These are phyloP conservation scores for Epichloe gansuensis DNA, from an alignment of 2,329 filamentous ascomycete genomes.

Conservation along the genomic window DNA sequence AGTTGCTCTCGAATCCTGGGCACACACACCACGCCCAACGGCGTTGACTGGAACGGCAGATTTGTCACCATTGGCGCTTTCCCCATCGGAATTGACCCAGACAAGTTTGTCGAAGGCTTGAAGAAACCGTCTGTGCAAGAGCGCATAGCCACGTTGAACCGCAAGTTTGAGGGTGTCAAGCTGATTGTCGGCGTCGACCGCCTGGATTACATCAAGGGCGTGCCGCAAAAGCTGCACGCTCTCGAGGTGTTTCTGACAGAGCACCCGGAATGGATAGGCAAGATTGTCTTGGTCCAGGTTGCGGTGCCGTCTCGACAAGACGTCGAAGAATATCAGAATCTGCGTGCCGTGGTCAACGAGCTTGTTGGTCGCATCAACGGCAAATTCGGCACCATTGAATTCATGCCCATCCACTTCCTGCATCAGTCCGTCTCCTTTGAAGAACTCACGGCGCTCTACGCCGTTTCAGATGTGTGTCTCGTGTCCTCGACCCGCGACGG, in stretches of 20 bases:
- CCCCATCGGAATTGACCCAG: slow-evolving; percentile 94
- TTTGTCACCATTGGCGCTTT: slow-evolving; percentile 89
- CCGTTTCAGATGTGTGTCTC: slow-evolving; percentile 81
- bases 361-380: slow-evolving; percentile 95
- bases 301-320: slow-evolving; percentile 91
- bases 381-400: slow-evolving; percentile 91
- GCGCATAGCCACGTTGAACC: slow-evolving; percentile 70
- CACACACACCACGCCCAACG: slow-evolving; percentile 76
- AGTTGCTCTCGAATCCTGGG: slow-evolving; percentile 87
- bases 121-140: slow-evolving; percentile 77
- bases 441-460: slow-evolving; percentile 87
- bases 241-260: slow-evolving; percentile 94
- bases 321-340: slow-evolving; percentile 95
- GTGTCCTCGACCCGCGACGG: slow-evolving; percentile 94
- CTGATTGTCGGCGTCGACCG: slow-evolving; percentile 94
- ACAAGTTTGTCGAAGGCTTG: slow-evolving; percentile 86
- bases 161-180: slow-evolving; percentile 92
- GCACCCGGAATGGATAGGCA: slow-evolving; percentile 95
- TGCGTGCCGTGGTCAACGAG: slow-evolving; percentile 91
- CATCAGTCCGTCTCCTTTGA: slow-evolving; percentile 94
- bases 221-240: slow-evolving; percentile 93
- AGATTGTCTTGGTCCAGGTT: slow-evolving; percentile 91
- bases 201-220: slow-evolving; percentile 97
- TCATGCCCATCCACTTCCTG: slow-evolving; percentile 98
- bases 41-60: slow-evolving; percentile 80